Conservation (phyloP, 805 yeast species). For the Candida nanaspora region DNA sequence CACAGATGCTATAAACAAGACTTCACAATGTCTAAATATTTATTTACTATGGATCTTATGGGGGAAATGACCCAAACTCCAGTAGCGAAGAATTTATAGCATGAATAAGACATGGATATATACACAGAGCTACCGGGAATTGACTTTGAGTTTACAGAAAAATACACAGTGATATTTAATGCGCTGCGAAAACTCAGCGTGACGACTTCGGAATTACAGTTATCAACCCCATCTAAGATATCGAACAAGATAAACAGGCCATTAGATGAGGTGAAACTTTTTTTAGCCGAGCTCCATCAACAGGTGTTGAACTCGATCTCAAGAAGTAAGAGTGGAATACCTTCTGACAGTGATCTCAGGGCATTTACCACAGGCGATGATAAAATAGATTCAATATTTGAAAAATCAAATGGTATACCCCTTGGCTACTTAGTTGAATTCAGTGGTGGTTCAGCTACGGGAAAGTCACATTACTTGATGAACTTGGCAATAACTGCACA, state of each 20-base stretch:
- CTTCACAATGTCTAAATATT: too few relatives aligned
- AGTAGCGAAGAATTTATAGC: too few relatives aligned
- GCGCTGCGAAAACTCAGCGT: constrained; percentile 9
- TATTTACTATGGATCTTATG: too few relatives aligned
- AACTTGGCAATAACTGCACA: constrained; percentile 60
- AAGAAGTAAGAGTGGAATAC: not conserved
- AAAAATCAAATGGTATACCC: constrained; percentile 46
- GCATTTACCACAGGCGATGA: constrained; percentile 48
- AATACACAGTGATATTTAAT: not conserved
- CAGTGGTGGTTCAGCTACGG: constrained; percentile 79
- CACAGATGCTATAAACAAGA: too few relatives aligned
- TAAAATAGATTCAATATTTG: constrained; percentile 38
- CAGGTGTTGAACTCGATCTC: not conserved
- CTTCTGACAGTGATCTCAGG: not conserved
- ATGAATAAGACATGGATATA: not conserved
- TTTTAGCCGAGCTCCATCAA: constrained; percentile 5
- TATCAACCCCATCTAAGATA: constrained; percentile 28
- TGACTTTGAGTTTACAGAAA: not conserved
- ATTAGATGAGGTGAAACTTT: constrained; percentile 20
- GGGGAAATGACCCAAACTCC: too few relatives aligned
- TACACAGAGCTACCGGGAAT: not conserved
- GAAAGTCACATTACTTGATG: constrained; percentile 75
- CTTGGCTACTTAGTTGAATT: constrained; percentile 60
- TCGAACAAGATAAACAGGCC: constrained; percentile 27
- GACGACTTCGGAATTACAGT: constrained; percentile 33